Percentiles rank a stretch among this genome's conserved stretches.
Conservation (phyloP, 768 basidiomycete species). For the Phanerochaete carnosa region DNA sequence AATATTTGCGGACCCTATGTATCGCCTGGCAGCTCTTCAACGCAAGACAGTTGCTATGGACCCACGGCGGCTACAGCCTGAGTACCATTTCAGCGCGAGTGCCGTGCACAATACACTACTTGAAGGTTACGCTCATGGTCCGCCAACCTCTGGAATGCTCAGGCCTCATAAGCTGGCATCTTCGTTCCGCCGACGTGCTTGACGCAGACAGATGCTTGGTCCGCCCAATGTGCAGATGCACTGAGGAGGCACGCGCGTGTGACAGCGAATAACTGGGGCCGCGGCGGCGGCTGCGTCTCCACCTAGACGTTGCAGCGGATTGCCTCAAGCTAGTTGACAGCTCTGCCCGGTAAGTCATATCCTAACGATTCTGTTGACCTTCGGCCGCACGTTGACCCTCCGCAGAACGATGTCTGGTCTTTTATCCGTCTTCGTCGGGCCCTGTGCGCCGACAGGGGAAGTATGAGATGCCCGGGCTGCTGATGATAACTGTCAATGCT, state of each 20-base stretch:
- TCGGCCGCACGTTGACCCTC: no score
- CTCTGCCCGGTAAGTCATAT: background rate
- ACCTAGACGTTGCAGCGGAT: no score
- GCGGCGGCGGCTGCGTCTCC: no score
- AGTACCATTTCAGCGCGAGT: background rate
- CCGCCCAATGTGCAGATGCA: background rate
- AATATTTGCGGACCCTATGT: background rate
- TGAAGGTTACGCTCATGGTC: background rate
- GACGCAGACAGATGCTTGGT: background rate
- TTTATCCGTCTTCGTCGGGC: no score
- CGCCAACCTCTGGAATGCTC: no score
- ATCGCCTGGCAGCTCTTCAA: background rate
- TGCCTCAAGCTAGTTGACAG: no score
- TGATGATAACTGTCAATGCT: no score
- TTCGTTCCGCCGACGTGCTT: background rate
- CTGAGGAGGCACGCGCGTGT: background rate
- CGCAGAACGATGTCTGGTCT: no score
- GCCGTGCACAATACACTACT: no score
- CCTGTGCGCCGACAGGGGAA: no score
- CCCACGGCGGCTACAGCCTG: background rate
- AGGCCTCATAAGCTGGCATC: background rate
- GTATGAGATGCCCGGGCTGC: no score
- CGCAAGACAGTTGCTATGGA: background rate
- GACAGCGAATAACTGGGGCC: background rate
- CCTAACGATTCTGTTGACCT: background rate